Base-by-base conservation (phyloP, 805 yeast species). In the Lachancea nothofagi region DNA sequence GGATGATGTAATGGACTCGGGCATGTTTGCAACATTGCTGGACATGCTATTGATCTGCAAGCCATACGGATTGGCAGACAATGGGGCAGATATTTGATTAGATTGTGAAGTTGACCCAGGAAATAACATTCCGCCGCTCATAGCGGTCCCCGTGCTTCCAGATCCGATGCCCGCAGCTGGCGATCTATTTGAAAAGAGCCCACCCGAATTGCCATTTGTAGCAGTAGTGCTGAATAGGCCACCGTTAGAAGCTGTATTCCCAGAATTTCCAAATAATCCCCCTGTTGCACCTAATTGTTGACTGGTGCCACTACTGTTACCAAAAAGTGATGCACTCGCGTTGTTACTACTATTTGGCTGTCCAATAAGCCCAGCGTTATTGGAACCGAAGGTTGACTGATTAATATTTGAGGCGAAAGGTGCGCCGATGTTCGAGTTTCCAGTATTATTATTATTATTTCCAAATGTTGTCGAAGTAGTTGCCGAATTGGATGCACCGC, bases 1-100 rank as follows among this genome's bases (percentile, higher is more conserved):
- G 2, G 64, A 55, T 21, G 60, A 60, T 6, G 70, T 66, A 31
- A 66, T 53, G 10, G 70, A 58, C 38, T 61, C 61, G 14, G 72
- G 70, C 51, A 67, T 57, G 9, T 50, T 62, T 18, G 62, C 60
- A 26, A 65, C 51, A 22, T 57, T 43, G 32, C 51, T 46, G 24
- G 61, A 56, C 3, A 42, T 24, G 29, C 49, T 54, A 29, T 48
- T 43, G 26, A 64, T 55, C 19, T 66, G 58, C 2, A 57, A 38
- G 13, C 65, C 65, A 32, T 57, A 61, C 23, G 64, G 63, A 43
- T 53, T 55, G 12, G 33, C 41, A 12, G 42, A 35, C 45, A 33
- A 17, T 30, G 32, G 37, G 36, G 37, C 29, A 10, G 5, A 14
- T 15, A 29, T 15, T 30, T 21, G 21, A 18, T 26, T 31, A 9